These are phyloP conservation scores for Platanthera guangdongensis DNA, from an alignment of 106 monocot species.

Conservation along the genomic window DNA sequence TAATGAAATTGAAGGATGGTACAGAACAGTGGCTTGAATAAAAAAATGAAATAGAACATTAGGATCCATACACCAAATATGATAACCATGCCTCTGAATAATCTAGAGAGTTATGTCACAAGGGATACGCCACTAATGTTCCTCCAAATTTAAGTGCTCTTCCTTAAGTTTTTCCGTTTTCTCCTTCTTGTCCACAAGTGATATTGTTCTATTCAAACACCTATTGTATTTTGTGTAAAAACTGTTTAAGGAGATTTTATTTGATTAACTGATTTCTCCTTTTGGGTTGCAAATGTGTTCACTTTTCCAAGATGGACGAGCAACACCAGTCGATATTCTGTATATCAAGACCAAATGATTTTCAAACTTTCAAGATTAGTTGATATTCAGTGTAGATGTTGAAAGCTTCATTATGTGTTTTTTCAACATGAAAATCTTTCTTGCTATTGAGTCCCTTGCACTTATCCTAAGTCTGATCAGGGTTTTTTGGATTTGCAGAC, in stretches of 20 bases:
- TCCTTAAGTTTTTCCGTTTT: neutral
- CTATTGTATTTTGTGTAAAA: neutral
- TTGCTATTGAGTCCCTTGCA: neutral
- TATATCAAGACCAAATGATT: too few species aligned
- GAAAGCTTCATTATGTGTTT: neutral
- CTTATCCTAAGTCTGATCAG: constrained; percentile 1
- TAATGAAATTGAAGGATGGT: too few species aligned
- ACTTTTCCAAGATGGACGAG: neutral
- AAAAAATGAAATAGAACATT: too few species aligned
- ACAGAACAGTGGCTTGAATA: too few species aligned
- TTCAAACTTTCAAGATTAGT: neutral
- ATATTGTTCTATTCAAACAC: neutral
- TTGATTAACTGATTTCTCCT: neutral
- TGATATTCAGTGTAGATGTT: neutral
- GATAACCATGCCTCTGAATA: too few species aligned
- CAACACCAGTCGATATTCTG: neutral
- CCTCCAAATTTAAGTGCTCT: neutral
- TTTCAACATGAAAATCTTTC: neutral
- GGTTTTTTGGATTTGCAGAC: constrained; percentile 36
- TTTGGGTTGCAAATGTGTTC: neutral
- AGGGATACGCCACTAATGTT: too few species aligned
- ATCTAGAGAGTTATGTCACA: too few species aligned
- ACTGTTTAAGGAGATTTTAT: neutral
- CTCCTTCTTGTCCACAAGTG: neutral
- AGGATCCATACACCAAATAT: too few species aligned